Base-by-base conservation (phyloP, 345 rosid genomes). In the Eucalyptus cloeziana region DNA sequence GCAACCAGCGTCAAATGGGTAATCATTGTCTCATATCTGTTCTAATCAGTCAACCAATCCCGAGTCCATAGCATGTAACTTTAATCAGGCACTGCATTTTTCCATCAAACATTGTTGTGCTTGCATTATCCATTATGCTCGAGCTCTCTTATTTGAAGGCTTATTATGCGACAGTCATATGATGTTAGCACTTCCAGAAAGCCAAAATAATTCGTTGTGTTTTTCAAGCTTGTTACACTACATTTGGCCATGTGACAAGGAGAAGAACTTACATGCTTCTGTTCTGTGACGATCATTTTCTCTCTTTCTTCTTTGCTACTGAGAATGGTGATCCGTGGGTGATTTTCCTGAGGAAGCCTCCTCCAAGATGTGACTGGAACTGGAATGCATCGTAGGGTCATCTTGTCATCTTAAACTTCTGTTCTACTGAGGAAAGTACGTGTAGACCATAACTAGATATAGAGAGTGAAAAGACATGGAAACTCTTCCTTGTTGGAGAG, bases 41-140 rank as follows among this genome's bases (percentile, higher is more conserved):
- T 58, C n/a, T 25, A 9, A 56, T 24, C 6, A 24, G 0, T 56
- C 10, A 1, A 24, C 62, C 6, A 2, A 58, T 5, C 64, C n/a
- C 0, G 30, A 24, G 13, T 58, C 64, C 3, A 0, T 8, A 24
- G 1, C 1, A 0, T 58, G 64, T 0, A 24, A 10, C 64, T 58
- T 58, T n/a, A 0, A 58, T 58, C 5, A 49, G 50, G 2, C 50
- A 49, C 10, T 49, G 50, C 50, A 49, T 4, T 49, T 49, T 58
- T 58, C 64, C 64, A 58, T 24, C n/a, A 25, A 58, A 24, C 64
- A 58, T 10, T 58, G 30, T 22, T 24, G 64, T 58, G 64, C 30
- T 56, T 11, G 5, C 5, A 4, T 58, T 58, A 10, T 58, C 4
- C 0, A 1, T 14, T 5, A 0, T 58, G 64, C 64, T 58, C 2